Evolutionary conservation across 2,329 filamentous ascomycete genomes (phyloP).

Genomic region (Trichoderma koningii): DNA sequence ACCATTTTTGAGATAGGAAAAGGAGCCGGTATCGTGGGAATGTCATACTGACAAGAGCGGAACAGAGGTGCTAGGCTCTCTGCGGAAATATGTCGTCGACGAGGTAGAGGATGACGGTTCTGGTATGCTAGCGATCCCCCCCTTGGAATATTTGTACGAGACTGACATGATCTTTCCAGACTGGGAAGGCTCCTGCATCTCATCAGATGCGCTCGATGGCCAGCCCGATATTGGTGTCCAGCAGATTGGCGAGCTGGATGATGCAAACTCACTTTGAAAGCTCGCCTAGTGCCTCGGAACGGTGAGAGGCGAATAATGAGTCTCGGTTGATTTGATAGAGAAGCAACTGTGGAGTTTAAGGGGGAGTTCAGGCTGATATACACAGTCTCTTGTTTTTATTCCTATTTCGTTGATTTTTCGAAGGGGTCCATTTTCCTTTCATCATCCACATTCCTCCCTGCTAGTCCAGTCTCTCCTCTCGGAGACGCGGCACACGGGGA

Average conservation of each 20-base stretch:
- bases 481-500: background rate
- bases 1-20: background rate
- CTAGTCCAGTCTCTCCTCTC: background rate
- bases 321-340: conserved; percentile 1
- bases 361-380: conserved; percentile 11
- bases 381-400: background rate
- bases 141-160: background rate
- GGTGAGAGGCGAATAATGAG: background rate
- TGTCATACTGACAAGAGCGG: conserved; percentile 16
- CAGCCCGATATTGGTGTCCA: conserved; percentile 51
- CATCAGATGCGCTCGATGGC: conserved; percentile 57
- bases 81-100: conserved; percentile 58
- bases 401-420: background rate
- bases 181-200: conserved; percentile 58
- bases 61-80: conserved; percentile 47
- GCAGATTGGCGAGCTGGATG: conserved; percentile 45
- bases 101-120: conserved; percentile 61
- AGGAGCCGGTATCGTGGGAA: no score
- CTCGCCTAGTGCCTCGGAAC: background rate
- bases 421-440: background rate
- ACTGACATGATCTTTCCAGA: conserved; percentile 42
- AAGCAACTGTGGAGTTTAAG: conserved; percentile 5
- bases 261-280: conserved; percentile 36
- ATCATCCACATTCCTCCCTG: background rate
- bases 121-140: conserved; percentile 49